A percentile compares a stretch with the other conserved stretches of the same genome.
Conservation (phyloP, 1,284 basidiomycete genomes). For the Austroboletus novae-zelandiae region DNA sequence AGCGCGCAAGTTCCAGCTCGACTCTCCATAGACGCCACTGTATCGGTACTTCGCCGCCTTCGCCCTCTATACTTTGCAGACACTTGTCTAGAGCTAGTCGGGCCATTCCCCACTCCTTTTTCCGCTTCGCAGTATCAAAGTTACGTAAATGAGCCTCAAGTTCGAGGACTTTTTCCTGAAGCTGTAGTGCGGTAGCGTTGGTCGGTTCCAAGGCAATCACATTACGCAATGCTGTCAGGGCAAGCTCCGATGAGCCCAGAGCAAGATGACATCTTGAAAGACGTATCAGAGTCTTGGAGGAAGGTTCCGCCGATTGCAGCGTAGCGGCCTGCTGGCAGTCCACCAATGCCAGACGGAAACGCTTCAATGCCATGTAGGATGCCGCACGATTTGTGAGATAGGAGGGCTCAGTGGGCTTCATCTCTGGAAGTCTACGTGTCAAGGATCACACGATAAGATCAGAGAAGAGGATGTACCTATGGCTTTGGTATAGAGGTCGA, state of each 20-base stretch:
- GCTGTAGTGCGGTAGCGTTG: constrained; percentile 54
- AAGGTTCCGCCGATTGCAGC: constrained; percentile 54
- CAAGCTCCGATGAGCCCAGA: constrained; percentile 63
- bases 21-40: constrained; percentile 81
- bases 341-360: constrained; percentile 68
- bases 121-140: constrained; percentile 55
- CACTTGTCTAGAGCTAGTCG: constrained; percentile 72
- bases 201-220: constrained; percentile 55
- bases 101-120: constrained; percentile 68
- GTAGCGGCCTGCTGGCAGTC: constrained; percentile 77
- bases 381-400: constrained; percentile 87
- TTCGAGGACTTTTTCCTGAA: constrained; percentile 58
- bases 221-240: constrained; percentile 58
- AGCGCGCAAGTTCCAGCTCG: constrained; percentile 70
- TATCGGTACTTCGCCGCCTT: constrained; percentile 67
- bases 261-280: constrained; percentile 80
- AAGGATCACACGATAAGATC: constrained; percentile 9
- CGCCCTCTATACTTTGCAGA: constrained; percentile 65
- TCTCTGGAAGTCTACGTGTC: constrained; percentile 39
- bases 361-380: constrained; percentile 79
- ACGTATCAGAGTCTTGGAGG: constrained; percentile 71
- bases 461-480: constrained; percentile 44
- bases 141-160: constrained; percentile 65
- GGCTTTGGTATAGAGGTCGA: constrained; percentile 77
- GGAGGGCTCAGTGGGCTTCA: constrained; percentile 67